Percentiles rank a stretch among this genome's conserved stretches.
Evolutionary conservation across 2,329 filamentous ascomycete species (phyloP).

Genomic region (Volutella citrinella): DNA sequence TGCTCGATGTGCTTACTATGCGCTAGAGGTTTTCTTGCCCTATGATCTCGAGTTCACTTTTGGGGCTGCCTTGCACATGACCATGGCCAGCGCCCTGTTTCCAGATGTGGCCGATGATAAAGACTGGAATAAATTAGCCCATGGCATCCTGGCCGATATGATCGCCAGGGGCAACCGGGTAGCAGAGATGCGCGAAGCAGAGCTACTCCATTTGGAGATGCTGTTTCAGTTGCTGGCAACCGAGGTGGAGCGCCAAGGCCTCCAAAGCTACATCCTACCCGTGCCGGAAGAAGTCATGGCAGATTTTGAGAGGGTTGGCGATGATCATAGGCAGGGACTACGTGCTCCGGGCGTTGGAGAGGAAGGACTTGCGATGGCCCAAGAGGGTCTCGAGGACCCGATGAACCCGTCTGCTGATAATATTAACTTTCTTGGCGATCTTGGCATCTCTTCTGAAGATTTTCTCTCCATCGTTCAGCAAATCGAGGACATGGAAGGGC

Average conservation of each 20-base stretch:
- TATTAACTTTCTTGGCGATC: constrained; percentile 32
- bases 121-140: constrained; percentile 16
- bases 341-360: constrained; percentile 1
- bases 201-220: constrained; percentile 27
- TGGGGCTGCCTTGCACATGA: constrained; percentile 31
- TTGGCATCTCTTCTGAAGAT: constrained; percentile 38
- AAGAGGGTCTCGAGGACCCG: too few relatives aligned
- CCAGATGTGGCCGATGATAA: constrained; percentile 26
- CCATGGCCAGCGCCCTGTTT: constrained; percentile 36
- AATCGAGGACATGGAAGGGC: constrained; percentile 23
- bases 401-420: too few relatives aligned
- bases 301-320: background rate
- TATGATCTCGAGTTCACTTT: constrained; percentile 38
- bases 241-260: constrained; percentile 22
- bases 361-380: background rate
- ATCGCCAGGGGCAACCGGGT: constrained; percentile 31
- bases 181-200: constrained; percentile 30
- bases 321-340: constrained; percentile 8
- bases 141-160: constrained; percentile 33
- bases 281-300: constrained; percentile 12
- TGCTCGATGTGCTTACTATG: background rate
- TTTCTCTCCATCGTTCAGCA: constrained; percentile 37
- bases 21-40: constrained; percentile 33
- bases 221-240: constrained; percentile 26
- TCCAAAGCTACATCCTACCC: constrained; percentile 22